Base-by-base conservation (phyloP, 179 eudicot species). In the Corrigiola litoralis region DNA sequence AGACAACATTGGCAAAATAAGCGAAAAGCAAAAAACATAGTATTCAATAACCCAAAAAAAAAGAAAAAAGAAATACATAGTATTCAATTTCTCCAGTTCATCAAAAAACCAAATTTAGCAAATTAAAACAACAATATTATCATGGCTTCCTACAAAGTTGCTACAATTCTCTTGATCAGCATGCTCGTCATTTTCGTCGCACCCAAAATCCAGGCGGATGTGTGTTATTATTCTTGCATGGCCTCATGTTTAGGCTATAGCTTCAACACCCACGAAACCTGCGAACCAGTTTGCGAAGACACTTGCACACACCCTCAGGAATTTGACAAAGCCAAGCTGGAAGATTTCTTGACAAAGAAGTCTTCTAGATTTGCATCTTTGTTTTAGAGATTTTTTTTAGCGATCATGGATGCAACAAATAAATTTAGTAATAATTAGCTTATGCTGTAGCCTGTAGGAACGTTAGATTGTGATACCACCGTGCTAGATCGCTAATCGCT, bases 211-310 rank as follows among this genome's bases (percentile, higher is more conserved):
- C 36, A 60, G 28, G 64, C 37, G 5, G 64, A 14, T 41, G 0
- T 1, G 6, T 60, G 64, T 24, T 51, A 60, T 41, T 34, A 60
- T 60, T 41, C 51, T 2, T 60, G 64, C 50, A 60, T 60, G 64
- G 50, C 25, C 9, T 60, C 64, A 8, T 60, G 64, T 25, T 41
- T 60, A 44, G 42, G 64, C 42, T 60, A 60, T 27, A 60, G 64
- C 64, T 25, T 60, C 13, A 60, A 60, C 42, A 60, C 64, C 37
- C 41, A 28, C 41, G 64, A 41, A 41, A 60, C 23, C 28, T 60
- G 64, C 42, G 42, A 14, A n/a, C 64, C 64, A 6, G 50, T 60
- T 6, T 60, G 64, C n/a, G 64, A 60, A 6, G 24, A 60, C 2
- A 41, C 64, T 41, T 60, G 64, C 37, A 25, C n/a, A 53, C 58